A percentile compares a stretch with the other conserved stretches of the same genome.
These are phyloP conservation scores for Cladosporium velox DNA, from an alignment of 2,329 filamentous ascomycete genomes.

Conservation along the genomic window DNA sequence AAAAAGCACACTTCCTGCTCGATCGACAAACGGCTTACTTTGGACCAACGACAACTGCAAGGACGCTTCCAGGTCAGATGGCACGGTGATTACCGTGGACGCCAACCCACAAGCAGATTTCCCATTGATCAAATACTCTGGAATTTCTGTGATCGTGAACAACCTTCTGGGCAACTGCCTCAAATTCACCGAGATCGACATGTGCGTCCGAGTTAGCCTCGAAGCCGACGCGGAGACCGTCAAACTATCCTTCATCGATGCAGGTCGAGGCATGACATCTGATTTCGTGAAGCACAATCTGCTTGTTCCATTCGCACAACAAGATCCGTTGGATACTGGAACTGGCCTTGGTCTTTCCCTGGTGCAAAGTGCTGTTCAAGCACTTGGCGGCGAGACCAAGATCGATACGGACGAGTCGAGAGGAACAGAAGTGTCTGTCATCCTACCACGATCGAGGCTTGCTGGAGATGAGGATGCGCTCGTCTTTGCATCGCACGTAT, in stretches of 20 bases:
- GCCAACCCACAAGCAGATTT: conserved; percentile 12
- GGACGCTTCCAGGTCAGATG: background rate
- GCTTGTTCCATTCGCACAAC: conserved; percentile 64
- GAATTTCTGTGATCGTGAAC: conserved; percentile 14
- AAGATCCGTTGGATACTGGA: conserved; percentile 59
- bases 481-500: background rate
- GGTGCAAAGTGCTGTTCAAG: conserved; percentile 58
- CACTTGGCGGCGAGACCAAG: conserved; percentile 57
- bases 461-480: background rate
- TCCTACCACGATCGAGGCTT: conserved; percentile 8
- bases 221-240: conserved; percentile 28
- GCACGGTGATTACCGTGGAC: conserved; percentile 15
- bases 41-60: conserved; percentile 6
- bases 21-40: background rate
- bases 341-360: conserved; percentile 65
- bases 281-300: conserved; percentile 61
- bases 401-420: conserved; percentile 24
- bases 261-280: conserved; percentile 63
- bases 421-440: conserved; percentile 24
- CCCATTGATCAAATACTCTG: conserved; percentile 1
- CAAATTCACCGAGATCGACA: conserved; percentile 43
- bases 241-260: conserved; percentile 54
- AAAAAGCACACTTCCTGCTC: conserved; percentile 25
- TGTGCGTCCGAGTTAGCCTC: conserved; percentile 40
- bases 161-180: conserved; percentile 42